Percentiles rank a stretch among this genome's conserved stretches.
Conservation (phyloP, 768 basidiomycete genomes). For the Pleurotus eryngii region DNA sequence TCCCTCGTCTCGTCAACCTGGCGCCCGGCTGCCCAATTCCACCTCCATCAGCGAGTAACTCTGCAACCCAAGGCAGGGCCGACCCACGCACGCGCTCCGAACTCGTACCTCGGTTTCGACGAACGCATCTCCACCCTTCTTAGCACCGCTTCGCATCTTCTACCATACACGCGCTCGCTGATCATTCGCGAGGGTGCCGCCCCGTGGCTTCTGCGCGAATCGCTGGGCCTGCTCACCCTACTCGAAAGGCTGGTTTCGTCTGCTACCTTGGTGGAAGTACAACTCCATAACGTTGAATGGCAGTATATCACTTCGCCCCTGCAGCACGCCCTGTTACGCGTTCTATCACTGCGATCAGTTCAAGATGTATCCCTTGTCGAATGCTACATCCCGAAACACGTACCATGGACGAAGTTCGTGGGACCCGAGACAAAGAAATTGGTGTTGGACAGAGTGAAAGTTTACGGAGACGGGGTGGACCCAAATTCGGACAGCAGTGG, state of each 20-base stretch:
- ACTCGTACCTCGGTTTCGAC: background rate
- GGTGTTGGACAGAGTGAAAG: background rate
- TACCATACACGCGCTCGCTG: background rate
- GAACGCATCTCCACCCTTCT: background rate
- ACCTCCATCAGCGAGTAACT: background rate
- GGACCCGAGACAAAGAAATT: background rate
- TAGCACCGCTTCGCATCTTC: background rate
- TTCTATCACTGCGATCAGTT: background rate
- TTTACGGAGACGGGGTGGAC: background rate
- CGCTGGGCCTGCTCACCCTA: background rate
- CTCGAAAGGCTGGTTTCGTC: background rate
- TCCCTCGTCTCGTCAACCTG: slow-evolving; percentile 14
- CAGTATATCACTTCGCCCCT: background rate
- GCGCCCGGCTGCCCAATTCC: slow-evolving; percentile 15
- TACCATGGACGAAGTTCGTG: background rate
- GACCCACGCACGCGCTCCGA: background rate
- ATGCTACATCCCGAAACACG: background rate
- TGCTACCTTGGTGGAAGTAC: background rate
- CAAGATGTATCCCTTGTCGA: background rate
- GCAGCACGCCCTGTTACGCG: background rate
- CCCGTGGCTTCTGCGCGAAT: background rate
- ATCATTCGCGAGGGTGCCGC: background rate
- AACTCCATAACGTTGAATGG: slow-evolving; percentile 1
- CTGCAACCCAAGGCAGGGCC: background rate
- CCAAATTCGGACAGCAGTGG: background rate